Base-by-base conservation (phyloP, 2,329 filamentous ascomycete genomes). In the Ophiostoma perfectum region DNA sequence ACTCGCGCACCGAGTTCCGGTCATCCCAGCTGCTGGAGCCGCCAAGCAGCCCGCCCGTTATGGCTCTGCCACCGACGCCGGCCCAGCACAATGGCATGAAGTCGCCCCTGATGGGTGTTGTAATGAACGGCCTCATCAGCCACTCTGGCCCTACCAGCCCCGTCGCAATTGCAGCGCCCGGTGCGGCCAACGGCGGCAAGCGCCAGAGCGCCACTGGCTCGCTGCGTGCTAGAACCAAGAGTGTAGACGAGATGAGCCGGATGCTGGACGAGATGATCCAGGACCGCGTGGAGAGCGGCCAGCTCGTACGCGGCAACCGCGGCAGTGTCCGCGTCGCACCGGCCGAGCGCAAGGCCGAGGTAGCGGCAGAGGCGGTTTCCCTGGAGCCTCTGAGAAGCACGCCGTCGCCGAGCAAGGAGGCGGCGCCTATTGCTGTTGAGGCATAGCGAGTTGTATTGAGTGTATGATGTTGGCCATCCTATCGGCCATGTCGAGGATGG, bases 211-310 rank as follows among this genome's bases (percentile, higher is more conserved):
- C 55, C 27, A 49, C 58, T 2, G 41, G 44, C 2, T 72, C 68
- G 27, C 72, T 77, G 11, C 84, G 83, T 66, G 84, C 83, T 72
- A 83, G 85, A 65, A 82, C 82, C 12, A 87, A 85, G 80, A 92
- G 90, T 72, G 90, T 95, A 45, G 93, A 97, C 73, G 93, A 97
- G 78, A 93, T 97, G 88, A 96, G 91, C 73, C 87, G 88, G 74
- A 93, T 97, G 81, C 84, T 97, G 39, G 94, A 98, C 74, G 92
- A 97, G 79, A 97, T 98, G 94, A 95, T 97, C 70, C 90, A 93
- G 75, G 91, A 94, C 75, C 88, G 90, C 69, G 90, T 96, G 67
- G 91, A 95, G 73, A 87, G 83, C 66, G 91, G 90, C 36, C 87
- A 91, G 67, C 80, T 92, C 36, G 82, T 91, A 42, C 87, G 90